Percentiles rank a stretch among this genome's conserved stretches.
Conservation (phyloP, 176 grass and related monocot genomes). For the Hordeum marinum region DNA sequence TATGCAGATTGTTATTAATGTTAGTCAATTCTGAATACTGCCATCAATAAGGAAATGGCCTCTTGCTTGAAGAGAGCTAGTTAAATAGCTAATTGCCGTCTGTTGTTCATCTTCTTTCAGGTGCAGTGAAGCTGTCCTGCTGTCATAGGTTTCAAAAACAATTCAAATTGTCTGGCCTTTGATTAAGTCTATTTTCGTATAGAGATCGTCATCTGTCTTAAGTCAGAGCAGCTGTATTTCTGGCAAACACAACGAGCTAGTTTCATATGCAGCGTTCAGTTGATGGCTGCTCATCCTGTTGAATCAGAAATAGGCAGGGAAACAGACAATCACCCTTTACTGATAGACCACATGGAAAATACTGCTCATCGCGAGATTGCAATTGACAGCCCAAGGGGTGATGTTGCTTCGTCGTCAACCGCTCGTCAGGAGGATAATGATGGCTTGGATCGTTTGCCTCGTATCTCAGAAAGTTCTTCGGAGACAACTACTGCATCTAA, state of each 20-base stretch:
- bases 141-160: background rate
- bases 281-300: conserved; percentile 44
- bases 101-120: conserved; percentile 19
- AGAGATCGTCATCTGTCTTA: background rate
- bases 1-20: background rate
- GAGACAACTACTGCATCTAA: conserved; percentile 34
- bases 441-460: conserved; percentile 21
- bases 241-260: background rate
- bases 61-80: background rate
- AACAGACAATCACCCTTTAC: conserved; percentile 42
- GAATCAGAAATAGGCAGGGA: conserved; percentile 22
- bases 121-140: background rate
- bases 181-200: conserved; percentile 7
- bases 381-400: conserved; percentile 53
- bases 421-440: conserved; percentile 30
- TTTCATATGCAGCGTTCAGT: conserved; percentile 38
- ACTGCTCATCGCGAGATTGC: conserved; percentile 31
- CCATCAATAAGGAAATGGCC: no score
- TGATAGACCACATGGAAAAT: conserved; percentile 44
- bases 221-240: conserved; percentile 8
- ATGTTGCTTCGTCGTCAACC: conserved; percentile 51
- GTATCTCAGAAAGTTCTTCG: conserved; percentile 29
- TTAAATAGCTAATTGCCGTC: conserved; percentile 10
- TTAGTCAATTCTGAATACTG: background rate
- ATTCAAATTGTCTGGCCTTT: background rate